These are phyloP conservation scores for Planoprotostelium fungivorum DNA, from an alignment of 78 protist genomes.

Conservation along the genomic window DNA sequence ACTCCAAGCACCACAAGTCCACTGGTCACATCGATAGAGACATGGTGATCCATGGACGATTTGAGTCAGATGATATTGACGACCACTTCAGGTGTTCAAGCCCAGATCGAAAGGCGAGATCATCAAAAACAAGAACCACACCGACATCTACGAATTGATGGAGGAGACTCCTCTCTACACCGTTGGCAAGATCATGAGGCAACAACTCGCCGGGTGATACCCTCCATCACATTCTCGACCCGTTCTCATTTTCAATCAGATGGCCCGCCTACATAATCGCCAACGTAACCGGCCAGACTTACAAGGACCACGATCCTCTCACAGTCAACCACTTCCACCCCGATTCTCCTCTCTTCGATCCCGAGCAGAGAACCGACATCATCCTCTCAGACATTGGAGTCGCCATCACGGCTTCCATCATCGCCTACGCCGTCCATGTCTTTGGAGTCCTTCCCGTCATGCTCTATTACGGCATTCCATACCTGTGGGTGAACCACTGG, in stretches of 20 bases:
- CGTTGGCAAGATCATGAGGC: background rate
- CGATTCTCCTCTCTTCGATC: conserved; percentile 8
- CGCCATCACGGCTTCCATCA: background rate
- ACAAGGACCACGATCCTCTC: conserved; percentile 7
- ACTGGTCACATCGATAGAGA: conserved; percentile 61
- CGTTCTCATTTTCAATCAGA: conserved; percentile 6
- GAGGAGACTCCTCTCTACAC: conserved; percentile 17
- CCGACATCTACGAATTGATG: conserved; percentile 19
- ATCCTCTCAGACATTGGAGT: conserved; percentile 23
- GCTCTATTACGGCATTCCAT: conserved; percentile 25
- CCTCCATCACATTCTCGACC: too few species aligned
- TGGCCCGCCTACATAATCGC: conserved; percentile 45
- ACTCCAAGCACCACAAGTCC: conserved; percentile 77
- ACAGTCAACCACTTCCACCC: conserved; percentile 26
- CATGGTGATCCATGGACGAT: conserved; percentile 9
- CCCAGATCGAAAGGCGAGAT: background rate
- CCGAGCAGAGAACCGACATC: conserved; percentile 27
- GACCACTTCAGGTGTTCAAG: conserved; percentile 13
- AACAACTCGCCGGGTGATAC: background rate
- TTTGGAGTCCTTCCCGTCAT: conserved; percentile 14
- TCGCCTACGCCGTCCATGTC: background rate
- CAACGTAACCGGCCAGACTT: conserved; percentile 30
- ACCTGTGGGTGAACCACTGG: conserved; percentile 54
- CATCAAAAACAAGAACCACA: conserved; percentile 23
- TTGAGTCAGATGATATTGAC: too few species aligned